Evolutionary conservation across 2,329 filamentous ascomycete species (phyloP), one percentile per base, ranked within the genome.

Genomic region (Pseudogymnoascus sp.): DNA sequence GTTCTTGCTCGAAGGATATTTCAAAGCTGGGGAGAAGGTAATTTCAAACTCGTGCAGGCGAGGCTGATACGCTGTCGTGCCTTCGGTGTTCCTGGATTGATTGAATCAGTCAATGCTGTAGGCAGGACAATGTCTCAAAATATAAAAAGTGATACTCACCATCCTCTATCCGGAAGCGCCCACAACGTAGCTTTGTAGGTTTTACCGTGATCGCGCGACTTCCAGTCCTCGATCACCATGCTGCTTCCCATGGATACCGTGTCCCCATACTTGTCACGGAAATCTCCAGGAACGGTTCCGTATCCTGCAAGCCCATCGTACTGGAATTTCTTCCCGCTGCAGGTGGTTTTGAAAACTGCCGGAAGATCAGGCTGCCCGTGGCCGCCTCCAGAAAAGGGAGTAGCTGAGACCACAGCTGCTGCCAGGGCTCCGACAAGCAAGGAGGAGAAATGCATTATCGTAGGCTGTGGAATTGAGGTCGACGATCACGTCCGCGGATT

Each of bases 271-370:
- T 85, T 84, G 72, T 90, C 87, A 30, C 77, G 74, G 2, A 79
- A 77, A 66, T 84, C 77, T 30, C 76, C 76, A 0, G 79, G 72
- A 2, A 89, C 71, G 60, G 76, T 79, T 4, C 86, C 86, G 67
- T 84, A 89, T 8, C 86, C 86, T 3, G 82, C 84, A 8, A 90
- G 79, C 61, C 80, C 76, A 58, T 85, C 74, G 69, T 90, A 90
- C n/a, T 79, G 76, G 67, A 86, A 89, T 0, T 72, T 76, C 63
- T 82, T 77, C 57, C 81, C 81, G 64, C 81, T 82, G 71, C 85
- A 88, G 12, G 72, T 79, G 5, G 81, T 79, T 58, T 74, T 71
- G 61, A 38, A 18, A 18, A 38, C 35, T 9, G 35, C 35, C 10
- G 35, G n/a, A 38, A 9, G 13, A 38, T 38, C 15, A 3, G n/a